Evolutionary conservation across 2,329 filamentous ascomycete genomes (phyloP), one percentile per base, ranked within the genome.

Genomic region (Byssoonygena ceratinophila): DNA sequence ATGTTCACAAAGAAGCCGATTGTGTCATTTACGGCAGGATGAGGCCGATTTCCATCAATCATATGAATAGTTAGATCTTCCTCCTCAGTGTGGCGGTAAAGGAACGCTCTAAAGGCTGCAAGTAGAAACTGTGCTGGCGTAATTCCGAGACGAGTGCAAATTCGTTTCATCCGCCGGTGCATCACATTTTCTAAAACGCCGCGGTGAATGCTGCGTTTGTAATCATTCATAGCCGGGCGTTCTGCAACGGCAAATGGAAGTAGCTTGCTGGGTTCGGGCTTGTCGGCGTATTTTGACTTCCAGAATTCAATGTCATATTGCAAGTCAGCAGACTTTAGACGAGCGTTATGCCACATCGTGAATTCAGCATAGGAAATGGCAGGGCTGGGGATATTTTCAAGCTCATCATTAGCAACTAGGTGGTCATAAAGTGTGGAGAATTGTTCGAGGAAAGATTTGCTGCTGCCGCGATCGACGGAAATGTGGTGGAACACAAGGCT

Each of bases 81-180:
- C 18, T 60, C 55, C 29, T 59, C 56, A 12, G 59, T 60, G 31
- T 59, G 55, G 18, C 59, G 58, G 52, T 58, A 58, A 27, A 57
- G 41, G 44, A 59, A 59, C 11, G 59, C 50, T 25, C 58, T 55
- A 46, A 60, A 58, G 23, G 59, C 59, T 27, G 59, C 54, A 25
- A 59, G 49, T 12, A 60, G 45, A 52, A 60, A 60, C 48, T 59
- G 58, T 52, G 58, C 58, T 14, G 59, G 58, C 12, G 59, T 61
- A 20, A 58, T 57, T 22, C 55, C 59, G 12, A 58, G 55, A 18
- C 59, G 55, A 9, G 59, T 54, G 48, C 59, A 62, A 14, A 64
- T 58, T 36, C 61, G 59, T 55, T 64, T 64, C 59, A 64, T 59
- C 20, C 59, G 58, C 25, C 58, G 57, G 14, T 61, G 58, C 20